phyloP scores from a whole-genome alignment of 2,329 filamentous ascomycete species.

The Cladosporium sp. region DNA sequence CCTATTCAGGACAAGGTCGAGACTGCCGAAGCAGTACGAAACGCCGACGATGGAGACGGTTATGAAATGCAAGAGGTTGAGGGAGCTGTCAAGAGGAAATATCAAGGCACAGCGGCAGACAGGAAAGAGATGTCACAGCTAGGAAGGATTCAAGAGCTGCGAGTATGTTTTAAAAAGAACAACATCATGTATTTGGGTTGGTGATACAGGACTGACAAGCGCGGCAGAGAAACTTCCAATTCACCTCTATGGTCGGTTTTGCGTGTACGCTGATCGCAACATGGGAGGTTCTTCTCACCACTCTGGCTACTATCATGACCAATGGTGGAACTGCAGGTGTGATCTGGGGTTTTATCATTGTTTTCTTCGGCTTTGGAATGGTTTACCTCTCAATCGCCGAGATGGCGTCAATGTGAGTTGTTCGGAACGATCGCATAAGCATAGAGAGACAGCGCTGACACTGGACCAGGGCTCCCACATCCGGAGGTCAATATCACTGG shows the following conservation, averaged over 20 bases:
- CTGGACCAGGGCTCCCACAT: constrained; percentile 36
- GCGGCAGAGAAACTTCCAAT: constrained; percentile 24
- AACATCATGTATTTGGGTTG: background rate
- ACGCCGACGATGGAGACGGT: constrained; percentile 16
- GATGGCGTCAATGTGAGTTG: constrained; percentile 39
- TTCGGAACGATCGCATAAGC: too few relatives aligned
- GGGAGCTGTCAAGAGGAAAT: constrained; percentile 20
- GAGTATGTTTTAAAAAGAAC: constrained; percentile 7
- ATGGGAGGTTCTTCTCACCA: constrained; percentile 22
- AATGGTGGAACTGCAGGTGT: constrained; percentile 29
- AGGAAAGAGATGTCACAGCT: constrained; percentile 21
- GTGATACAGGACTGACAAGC: background rate
- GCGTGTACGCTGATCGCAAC: constrained; percentile 23
- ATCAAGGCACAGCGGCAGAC: constrained; percentile 20
- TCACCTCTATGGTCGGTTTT: constrained; percentile 25
- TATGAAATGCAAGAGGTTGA: constrained; percentile 15
- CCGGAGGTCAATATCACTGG: constrained; percentile 45
- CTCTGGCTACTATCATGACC: constrained; percentile 9
- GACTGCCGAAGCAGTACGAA: constrained; percentile 5
- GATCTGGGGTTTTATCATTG: constrained; percentile 32
- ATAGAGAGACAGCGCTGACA: background rate
- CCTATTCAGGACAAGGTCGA: constrained; percentile 3
- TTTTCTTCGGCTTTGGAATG: constrained; percentile 30
- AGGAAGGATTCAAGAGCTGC: constrained; percentile 20
- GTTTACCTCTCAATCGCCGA: constrained; percentile 46